Base-by-base conservation (phyloP, 1,284 basidiomycete genomes). In the Ceraceosorus bombacis region DNA sequence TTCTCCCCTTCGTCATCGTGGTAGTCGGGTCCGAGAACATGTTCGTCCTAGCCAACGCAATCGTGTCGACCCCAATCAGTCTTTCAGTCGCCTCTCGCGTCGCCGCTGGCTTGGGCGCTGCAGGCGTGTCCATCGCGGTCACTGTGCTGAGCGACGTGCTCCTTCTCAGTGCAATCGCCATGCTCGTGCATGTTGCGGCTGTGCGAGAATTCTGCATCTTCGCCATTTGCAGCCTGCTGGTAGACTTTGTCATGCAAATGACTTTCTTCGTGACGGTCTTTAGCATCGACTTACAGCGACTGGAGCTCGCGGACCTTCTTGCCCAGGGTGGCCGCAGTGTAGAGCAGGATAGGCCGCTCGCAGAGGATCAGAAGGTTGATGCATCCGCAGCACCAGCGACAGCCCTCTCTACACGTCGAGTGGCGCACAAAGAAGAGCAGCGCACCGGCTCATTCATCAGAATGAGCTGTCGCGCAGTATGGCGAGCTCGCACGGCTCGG, bases 1-100 rank as follows among this genome's bases (percentile, higher is more conserved):
- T 95, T 46, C 82, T 97, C 57, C 92, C 93, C 0, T 89, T 97
- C 64, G 88, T 96, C 53, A 90, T 98, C 54, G 85, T 93, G 13
- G 93, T 97, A 67, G 89, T 96, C 15, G 94, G 94, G 7, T 88
- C 90, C 1, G 94, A 97, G 80, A 96, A 96, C 73, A 97, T 97
- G 93, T 90, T 90, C 76, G 88, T 87, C 70, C 81, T 98, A 73
- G 90, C 92, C 76, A 72, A 90, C 70, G 90, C 91, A 0, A 89
- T 98, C 46, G 86, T 88, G 27, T 88, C 85, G 67, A 95, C 94
- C 1, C 87, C 90, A 2, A 86, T 97, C 51, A 86, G 88, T 1
- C 82, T 95, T 41, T 86, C 92, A 0, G 92, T 97, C 9, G 91
- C 94, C 65, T 88, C 91, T 67, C 85, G 94, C 38, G 89, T 97